Conservation (phyloP, 2,329 filamentous ascomycete species). For the Tricladium varicosporioides region DNA sequence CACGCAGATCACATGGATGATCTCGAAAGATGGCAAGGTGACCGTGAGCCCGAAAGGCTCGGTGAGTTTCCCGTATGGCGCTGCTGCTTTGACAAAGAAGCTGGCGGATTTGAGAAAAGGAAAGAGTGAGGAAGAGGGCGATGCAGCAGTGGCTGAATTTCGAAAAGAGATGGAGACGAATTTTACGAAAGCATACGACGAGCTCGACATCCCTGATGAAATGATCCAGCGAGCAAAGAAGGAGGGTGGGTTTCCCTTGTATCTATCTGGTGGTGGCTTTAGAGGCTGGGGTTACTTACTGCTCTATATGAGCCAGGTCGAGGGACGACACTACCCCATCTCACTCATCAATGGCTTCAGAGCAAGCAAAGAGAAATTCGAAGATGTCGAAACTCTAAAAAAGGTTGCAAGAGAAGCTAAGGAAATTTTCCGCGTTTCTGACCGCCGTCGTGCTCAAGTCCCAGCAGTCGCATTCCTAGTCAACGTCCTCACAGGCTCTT, state of each 20-base stretch:
- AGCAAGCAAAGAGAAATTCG: slow-evolving; percentile 20
- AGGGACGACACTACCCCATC: slow-evolving; percentile 62
- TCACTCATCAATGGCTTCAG: slow-evolving; percentile 67
- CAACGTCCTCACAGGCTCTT: slow-evolving; percentile 56
- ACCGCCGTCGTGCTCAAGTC: slow-evolving; percentile 62
- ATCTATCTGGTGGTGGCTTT: slow-evolving; percentile 69
- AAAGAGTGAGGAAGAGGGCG: slow-evolving; percentile 39
- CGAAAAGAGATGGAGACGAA: slow-evolving; percentile 50
- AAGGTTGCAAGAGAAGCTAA: slow-evolving; percentile 37
- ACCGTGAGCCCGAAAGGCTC: slow-evolving; percentile 52
- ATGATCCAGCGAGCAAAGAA: slow-evolving; percentile 43
- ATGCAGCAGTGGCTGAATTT: slow-evolving; percentile 44
- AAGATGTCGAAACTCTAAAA: slow-evolving; percentile 30
- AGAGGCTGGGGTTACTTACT: slow-evolving; percentile 70
- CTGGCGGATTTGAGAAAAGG: slow-evolving; percentile 44
- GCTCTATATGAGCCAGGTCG: slow-evolving; percentile 54
- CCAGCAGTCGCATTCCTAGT: slow-evolving; percentile 67
- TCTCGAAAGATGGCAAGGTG: slow-evolving; percentile 48
- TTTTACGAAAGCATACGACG: slow-evolving; percentile 49
- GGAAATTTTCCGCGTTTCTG: slow-evolving; percentile 59
- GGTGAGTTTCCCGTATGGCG: slow-evolving; percentile 68
- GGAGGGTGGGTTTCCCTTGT: slow-evolving; percentile 55
- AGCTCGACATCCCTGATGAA: slow-evolving; percentile 52
- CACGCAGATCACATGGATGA: slow-evolving; percentile 68
- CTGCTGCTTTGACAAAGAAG: slow-evolving; percentile 60